These are phyloP conservation scores for Paramicrosporidium saccamoebae DNA, from an alignment of 371 early-diverging fungal species.

Conservation along the genomic window DNA sequence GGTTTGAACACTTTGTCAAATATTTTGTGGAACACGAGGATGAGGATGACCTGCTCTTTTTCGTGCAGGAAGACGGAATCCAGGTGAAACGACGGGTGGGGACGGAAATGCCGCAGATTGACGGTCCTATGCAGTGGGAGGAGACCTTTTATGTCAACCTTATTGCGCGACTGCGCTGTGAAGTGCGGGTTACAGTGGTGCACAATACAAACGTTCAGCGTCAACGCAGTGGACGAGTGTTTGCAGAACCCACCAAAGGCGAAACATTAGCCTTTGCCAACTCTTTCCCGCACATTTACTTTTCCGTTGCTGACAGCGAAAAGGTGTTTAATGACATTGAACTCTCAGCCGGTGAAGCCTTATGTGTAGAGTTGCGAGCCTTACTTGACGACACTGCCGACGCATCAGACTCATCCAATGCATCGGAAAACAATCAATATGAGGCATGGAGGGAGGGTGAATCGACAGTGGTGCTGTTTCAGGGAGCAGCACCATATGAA, in stretches of 20 bases:
- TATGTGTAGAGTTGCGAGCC: conserved; percentile 36
- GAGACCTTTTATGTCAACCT: conserved; percentile 48
- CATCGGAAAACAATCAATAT: conserved; percentile 3
- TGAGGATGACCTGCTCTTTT: too few species aligned
- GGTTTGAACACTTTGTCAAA: too few species aligned
- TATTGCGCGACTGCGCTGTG: conserved; percentile 47
- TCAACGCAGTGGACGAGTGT: conserved; percentile 12
- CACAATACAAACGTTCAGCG: conserved; percentile 2
- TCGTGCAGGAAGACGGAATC: too few species aligned
- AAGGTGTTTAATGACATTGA: conserved; percentile 35
- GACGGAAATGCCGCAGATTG: conserved; percentile 16
- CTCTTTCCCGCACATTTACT: conserved; percentile 46
- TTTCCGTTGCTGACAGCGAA: conserved; percentile 43
- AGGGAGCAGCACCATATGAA: conserved; percentile 35
- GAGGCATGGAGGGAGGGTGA: conserved; percentile 7
- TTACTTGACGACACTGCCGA: conserved; percentile 1
- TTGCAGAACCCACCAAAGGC: conserved; percentile 36
- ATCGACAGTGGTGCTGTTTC: conserved; percentile 27
- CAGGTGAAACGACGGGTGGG: too few species aligned
- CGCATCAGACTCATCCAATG: conserved; percentile 1
- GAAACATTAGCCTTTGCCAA: conserved; percentile 16
- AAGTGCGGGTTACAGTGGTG: conserved; percentile 36
- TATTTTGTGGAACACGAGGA: too few species aligned
- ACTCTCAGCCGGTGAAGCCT: conserved; percentile 27
- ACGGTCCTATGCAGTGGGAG: conserved; percentile 33